A percentile compares a stretch with the other conserved stretches of the same genome.
Evolutionary conservation across 1,139 yeast species (phyloP).

Genomic region (Yamadazyma blattariae): DNA sequence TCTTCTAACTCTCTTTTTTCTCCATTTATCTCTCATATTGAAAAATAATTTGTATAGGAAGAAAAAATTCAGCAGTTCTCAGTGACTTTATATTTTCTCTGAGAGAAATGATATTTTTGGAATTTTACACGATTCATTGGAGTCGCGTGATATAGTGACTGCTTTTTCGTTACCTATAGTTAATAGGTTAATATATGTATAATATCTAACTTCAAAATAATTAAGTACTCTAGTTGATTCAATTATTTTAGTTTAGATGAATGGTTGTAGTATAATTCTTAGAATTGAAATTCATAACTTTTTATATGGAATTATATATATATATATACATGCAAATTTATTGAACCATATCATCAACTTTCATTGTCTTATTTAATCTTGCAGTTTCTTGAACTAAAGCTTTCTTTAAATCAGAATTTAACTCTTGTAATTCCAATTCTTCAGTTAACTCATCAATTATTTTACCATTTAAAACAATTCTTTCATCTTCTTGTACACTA

Average conservation of each 20-base stretch:
- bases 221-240: too few relatives aligned
- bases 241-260: too few relatives aligned
- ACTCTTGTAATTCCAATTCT: conserved; percentile 30
- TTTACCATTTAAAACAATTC: conserved; percentile 27
- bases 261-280: too few relatives aligned
- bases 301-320: too few relatives aligned
- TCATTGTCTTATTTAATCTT: conserved; percentile 20
- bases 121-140: neutral
- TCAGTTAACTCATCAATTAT: conserved; percentile 30
- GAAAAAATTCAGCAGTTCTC: conserved; percentile 7
- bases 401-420: conserved; percentile 38
- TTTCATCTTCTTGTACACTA: conserved; percentile 23
- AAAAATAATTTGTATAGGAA: conserved; percentile 15
- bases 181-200: too few relatives aligned
- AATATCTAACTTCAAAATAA: too few relatives aligned
- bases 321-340: conserved; percentile 1
- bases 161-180: conserved; percentile 1
- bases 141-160: conserved; percentile 3
- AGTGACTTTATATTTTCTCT: too few relatives aligned
- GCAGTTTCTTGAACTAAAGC: conserved; percentile 48
- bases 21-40: conserved; percentile 91
- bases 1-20: conserved; percentile 99
- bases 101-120: neutral
- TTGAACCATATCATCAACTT: conserved; percentile 18
- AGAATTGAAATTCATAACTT: too few relatives aligned